Percentiles rank a stretch among this genome's conserved stretches.
Evolutionary conservation across 2,329 filamentous ascomycete species (phyloP).

Genomic region (Ascochyta rabiei): DNA sequence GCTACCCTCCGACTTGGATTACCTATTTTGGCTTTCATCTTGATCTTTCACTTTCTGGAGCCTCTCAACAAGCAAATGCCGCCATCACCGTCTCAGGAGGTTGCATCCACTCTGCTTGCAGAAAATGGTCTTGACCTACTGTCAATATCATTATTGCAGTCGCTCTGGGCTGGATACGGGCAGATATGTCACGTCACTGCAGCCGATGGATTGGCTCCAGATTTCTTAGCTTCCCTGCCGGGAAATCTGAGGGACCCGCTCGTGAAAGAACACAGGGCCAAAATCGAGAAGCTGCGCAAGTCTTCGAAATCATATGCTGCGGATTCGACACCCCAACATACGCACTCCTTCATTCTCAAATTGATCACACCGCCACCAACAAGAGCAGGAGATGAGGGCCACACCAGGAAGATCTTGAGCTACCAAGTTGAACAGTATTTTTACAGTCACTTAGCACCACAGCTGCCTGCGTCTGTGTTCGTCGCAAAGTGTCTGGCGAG

Average conservation of each 20-base stretch:
- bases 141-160: conserved; percentile 45
- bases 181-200: conserved; percentile 63
- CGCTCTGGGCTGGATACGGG: conserved; percentile 57
- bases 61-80: conserved; percentile 48
- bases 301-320: background rate
- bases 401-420: conserved; percentile 69
- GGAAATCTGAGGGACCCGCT: background rate
- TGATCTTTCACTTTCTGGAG: background rate
- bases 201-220: conserved; percentile 3
- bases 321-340: conserved; percentile 18
- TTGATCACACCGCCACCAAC: conserved; percentile 61
- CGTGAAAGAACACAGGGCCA: background rate
- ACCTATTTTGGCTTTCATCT: background rate
- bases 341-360: conserved; percentile 61
- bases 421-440: conserved; percentile 72
- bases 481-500: conserved; percentile 59
- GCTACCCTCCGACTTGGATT: background rate
- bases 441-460: conserved; percentile 62
- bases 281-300: background rate
- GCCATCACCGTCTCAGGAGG: conserved; percentile 17
- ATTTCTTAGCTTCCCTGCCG: background rate
- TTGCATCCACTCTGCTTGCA: conserved; percentile 38
- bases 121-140: conserved; percentile 32
- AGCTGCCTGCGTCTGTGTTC: conserved; percentile 51
- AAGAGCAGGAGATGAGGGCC: conserved; percentile 61